Percentiles rank a stretch among this genome's conserved stretches.
phyloP scores from a whole-genome alignment of 2,329 filamentous ascomycete genomes.

The Plectosphaerella plurivora region DNA sequence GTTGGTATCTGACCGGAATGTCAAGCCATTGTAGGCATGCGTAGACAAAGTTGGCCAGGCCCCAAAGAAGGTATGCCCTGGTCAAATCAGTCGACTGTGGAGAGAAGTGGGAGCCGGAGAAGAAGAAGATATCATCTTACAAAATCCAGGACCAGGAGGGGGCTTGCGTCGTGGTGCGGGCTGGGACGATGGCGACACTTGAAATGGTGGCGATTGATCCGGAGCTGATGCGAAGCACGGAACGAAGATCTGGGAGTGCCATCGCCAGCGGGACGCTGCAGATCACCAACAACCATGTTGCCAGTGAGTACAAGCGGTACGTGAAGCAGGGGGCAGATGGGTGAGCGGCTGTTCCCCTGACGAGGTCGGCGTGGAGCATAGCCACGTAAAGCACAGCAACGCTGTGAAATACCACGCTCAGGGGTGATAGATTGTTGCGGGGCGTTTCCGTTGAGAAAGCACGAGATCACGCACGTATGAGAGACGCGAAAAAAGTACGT shows the following conservation, averaged over 20 bases:
- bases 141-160: not conserved
- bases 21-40: not conserved
- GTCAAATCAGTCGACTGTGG: not conserved
- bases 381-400: too few species aligned
- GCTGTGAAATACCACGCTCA: too few species aligned
- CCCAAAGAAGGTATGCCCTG: not conserved
- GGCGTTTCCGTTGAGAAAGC: too few species aligned
- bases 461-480: too few species aligned
- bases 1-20: not conserved
- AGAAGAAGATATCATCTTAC: too few species aligned
- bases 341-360: too few species aligned
- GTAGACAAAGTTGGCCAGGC: not conserved
- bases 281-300: not conserved
- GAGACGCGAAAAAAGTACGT: too few species aligned
- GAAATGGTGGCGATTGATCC: not conserved
- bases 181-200: not conserved
- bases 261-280: not conserved
- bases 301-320: too few species aligned
- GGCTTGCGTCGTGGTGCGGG: not conserved
- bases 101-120: not conserved
- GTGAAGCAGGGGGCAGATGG: too few species aligned
- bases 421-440: too few species aligned
- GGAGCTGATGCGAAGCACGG: not conserved
- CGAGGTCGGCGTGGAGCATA: too few species aligned
- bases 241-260: not conserved